Evolutionary conservation across 352 stramenopile genomes (phyloP), one percentile per base, ranked within the genome.

Genomic region (Pseudoperonospora humuli): DNA sequence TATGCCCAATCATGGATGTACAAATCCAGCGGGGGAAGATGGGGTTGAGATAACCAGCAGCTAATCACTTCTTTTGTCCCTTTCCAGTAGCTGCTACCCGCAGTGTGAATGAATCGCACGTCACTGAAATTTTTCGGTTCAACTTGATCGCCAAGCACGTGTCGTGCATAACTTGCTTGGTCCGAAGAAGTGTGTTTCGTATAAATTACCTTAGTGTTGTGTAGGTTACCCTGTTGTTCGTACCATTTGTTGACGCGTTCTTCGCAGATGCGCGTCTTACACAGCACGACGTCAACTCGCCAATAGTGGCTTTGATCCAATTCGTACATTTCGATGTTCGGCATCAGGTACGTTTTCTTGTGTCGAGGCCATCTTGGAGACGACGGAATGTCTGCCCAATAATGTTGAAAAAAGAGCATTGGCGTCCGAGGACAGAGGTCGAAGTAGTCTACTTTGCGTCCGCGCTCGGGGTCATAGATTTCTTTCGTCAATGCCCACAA

Each of bases 291-390:
- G 21, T 83, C 67, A 19, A 54, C 59, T 9, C 54, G 33, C 62
- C 59, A 75, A 34, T 68, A 72, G 26, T 76, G 66, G 10, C 63
- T 44, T n/a, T 50, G 57, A 10, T 57, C 41, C 1, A 80, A 39
- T 41, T 83, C 70, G 54, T 71, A 74, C 71, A 84, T 84, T 46
- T 84, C 65, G 19, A 77, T 67, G 31, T 77, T 77, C 3, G 67
- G 63, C 67, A 77, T 77, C 20, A 77, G 35, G 29, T 74, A 83
- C n/a, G 56, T 36, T 79, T 83, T 0, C 34, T 34, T 11, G 47
- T 47, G n/a, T n/a, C n/a, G n/a, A 3, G 67, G 70, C 50, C 64
- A 83, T 3, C 50, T 19, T 0, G 59, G 33, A 2, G 56, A 39
- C 0, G 53, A 41, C 0, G 36, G 61, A 1, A 83, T 4, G 9